Percentiles rank a stretch among this genome's conserved stretches.
Conservation (phyloP, 345 rosid genomes). For the Rubroshorea leprosula region DNA sequence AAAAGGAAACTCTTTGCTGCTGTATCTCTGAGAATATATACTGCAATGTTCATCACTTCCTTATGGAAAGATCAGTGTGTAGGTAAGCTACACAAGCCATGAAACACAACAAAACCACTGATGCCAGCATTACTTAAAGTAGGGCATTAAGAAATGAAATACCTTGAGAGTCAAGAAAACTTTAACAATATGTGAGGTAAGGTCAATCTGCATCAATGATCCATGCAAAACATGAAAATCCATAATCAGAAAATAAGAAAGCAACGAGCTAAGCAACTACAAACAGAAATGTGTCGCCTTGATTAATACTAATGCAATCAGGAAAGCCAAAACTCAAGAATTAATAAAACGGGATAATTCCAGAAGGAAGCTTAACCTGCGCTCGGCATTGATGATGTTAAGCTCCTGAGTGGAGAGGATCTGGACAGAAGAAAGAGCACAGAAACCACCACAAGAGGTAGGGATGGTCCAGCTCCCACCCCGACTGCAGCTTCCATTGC, state of each 20-base stretch:
- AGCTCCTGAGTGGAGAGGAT: conserved; percentile 47
- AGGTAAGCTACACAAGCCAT: too few relatives aligned
- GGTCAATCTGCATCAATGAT: conserved; percentile 72
- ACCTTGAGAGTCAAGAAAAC: conserved; percentile 89
- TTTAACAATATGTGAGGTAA: conserved; percentile 75
- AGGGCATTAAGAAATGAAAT: conserved; percentile 15
- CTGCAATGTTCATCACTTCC: too few relatives aligned
- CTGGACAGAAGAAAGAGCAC: conserved; percentile 29
- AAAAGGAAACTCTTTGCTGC: too few relatives aligned
- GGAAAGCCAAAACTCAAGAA: too few relatives aligned
- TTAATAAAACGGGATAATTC: not conserved
- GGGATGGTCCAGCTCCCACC: conserved; percentile 22
- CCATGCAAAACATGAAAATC: not conserved
- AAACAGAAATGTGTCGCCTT: not conserved
- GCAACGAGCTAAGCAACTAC: too few relatives aligned
- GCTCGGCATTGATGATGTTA: conserved; percentile 75
- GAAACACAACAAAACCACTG: too few relatives aligned
- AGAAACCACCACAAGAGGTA: conserved; percentile 27
- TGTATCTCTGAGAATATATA: too few relatives aligned
- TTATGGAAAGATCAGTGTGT: too few relatives aligned
- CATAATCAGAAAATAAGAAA: too few relatives aligned
- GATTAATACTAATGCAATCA: not conserved
- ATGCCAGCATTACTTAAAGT: too few relatives aligned
- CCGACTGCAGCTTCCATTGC: conserved; percentile 38
- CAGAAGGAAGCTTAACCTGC: conserved; percentile 43